phyloP scores from a whole-genome alignment of 768 basidiomycete genomes.

The Boletus coccyginus region DNA sequence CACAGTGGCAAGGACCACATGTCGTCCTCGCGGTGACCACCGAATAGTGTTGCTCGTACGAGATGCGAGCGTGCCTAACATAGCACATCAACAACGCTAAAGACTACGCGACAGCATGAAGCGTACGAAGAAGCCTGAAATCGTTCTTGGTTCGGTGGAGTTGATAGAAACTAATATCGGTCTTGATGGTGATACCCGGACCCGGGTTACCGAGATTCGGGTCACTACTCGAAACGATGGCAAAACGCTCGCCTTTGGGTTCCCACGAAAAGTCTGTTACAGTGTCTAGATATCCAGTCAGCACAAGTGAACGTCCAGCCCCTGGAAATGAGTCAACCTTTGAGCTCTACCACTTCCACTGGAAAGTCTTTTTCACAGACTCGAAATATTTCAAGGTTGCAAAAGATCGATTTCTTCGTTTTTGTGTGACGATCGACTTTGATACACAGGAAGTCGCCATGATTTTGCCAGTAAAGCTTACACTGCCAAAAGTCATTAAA shows the following conservation, averaged over 20 bases:
- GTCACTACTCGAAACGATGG: constrained; percentile 91
- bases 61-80: constrained; percentile 65
- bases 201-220: constrained; percentile 89
- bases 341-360: constrained; percentile 95
- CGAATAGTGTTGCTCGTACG: constrained; percentile 92
- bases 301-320: neutral
- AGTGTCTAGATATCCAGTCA: constrained; percentile 55
- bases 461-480: constrained; percentile 97
- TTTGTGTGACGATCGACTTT: constrained; percentile 99
- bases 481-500: constrained; percentile 52
- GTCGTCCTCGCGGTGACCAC: constrained; percentile 96
- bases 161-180: constrained; percentile 94
- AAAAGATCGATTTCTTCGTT: constrained; percentile 97
- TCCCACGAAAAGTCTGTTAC: constrained; percentile 99
- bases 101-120: constrained; percentile 4
- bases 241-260: constrained; percentile 95
- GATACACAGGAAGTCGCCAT: constrained; percentile 97
- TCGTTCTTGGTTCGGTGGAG: constrained; percentile 90
- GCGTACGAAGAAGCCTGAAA: constrained; percentile 83
- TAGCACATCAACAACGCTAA: constrained; percentile 7
- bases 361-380: constrained; percentile 97
- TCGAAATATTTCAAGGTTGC: constrained; percentile 97
- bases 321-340: constrained; percentile 52
- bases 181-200: constrained; percentile 93
- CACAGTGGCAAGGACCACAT: constrained; percentile 93